A percentile compares a stretch with the other conserved stretches of the same genome.
These are phyloP conservation scores for Aspergillus saccharolyticus DNA, from an alignment of 495 filamentous ascomycete species.

Conservation along the genomic window DNA sequence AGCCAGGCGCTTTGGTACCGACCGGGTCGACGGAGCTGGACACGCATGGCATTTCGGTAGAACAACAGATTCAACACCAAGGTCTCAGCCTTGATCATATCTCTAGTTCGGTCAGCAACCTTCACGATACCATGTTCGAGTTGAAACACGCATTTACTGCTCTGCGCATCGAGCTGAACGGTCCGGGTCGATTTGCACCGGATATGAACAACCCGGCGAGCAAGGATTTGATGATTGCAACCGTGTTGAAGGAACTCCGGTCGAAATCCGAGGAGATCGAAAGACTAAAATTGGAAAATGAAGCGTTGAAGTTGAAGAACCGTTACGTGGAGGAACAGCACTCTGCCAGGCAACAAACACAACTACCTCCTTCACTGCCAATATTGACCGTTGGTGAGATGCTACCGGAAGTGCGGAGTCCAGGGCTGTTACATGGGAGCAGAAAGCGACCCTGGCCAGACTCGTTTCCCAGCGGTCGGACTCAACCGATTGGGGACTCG, in stretches of 20 bases:
- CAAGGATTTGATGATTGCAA: conserved; percentile 34
- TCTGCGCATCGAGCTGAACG: conserved; percentile 41
- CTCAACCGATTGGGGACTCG: conserved; percentile 31
- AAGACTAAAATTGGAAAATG: conserved; percentile 41
- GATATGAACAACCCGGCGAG: conserved; percentile 14
- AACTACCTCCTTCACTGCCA: neutral
- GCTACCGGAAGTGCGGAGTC: conserved; percentile 35
- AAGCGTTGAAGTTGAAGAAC: conserved; percentile 40
- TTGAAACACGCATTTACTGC: conserved; percentile 41
- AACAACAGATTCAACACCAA: conserved; percentile 40
- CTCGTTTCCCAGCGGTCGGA: conserved; percentile 24
- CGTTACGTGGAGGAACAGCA: conserved; percentile 32
- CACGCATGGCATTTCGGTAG: conserved; percentile 21
- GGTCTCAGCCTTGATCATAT: conserved; percentile 42
- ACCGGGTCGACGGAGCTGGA: conserved; percentile 19
- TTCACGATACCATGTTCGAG: conserved; percentile 45
- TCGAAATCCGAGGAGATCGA: conserved; percentile 44
- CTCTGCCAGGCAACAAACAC: conserved; percentile 11
- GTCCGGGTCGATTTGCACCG: conserved; percentile 19
- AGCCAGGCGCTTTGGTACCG: conserved; percentile 29
- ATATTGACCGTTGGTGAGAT: conserved; percentile 9
- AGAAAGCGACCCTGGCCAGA: conserved; percentile 37
- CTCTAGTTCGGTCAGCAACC: conserved; percentile 39
- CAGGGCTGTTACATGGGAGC: conserved; percentile 34
- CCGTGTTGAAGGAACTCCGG: conserved; percentile 42